A percentile compares a stretch with the other conserved stretches of the same genome.
Conservation (phyloP, 2,329 filamentous ascomycete genomes). For the Ascochyta clinopodiicola region DNA sequence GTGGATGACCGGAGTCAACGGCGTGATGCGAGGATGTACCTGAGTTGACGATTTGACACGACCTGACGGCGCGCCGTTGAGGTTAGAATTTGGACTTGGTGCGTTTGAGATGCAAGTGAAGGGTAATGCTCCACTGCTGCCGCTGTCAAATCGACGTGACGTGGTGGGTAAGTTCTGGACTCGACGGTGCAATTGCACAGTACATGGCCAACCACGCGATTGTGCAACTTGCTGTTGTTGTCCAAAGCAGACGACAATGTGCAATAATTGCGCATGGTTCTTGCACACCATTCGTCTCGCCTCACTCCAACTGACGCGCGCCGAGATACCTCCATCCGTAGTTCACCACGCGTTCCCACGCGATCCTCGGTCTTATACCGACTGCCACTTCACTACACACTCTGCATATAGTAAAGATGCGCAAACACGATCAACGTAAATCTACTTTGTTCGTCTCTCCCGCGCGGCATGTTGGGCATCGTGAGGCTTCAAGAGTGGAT, state of each 20-base stretch:
- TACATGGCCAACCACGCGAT: not conserved
- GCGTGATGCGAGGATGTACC: constrained; percentile 9
- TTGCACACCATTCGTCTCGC: not conserved
- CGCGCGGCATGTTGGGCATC: constrained; percentile 17
- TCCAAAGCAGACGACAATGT: not conserved
- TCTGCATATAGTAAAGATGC: not conserved
- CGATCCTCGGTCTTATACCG: constrained; percentile 1
- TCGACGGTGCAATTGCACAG: constrained; percentile 2
- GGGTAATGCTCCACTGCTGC: constrained; percentile 9
- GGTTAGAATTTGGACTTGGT: not conserved
- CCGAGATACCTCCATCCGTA: constrained; percentile 9
- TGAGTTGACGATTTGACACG: constrained; percentile 8
- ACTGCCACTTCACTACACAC: constrained; percentile 9
- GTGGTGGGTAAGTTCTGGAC: not conserved
- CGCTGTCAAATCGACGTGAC: constrained; percentile 6
- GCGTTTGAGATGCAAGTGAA: constrained; percentile 1
- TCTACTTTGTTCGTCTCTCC: not conserved
- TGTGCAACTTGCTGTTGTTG: not conserved
- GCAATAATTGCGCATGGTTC: not conserved
- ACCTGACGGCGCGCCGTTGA: not conserved
- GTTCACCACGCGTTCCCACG: constrained; percentile 5
- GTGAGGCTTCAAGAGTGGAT: constrained; percentile 27
- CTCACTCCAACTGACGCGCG: constrained; percentile 10
- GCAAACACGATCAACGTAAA: constrained; percentile 8
- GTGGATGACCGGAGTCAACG: constrained; percentile 3